Conservation (phyloP, 2,329 filamentous ascomycete genomes). For the Scorias spongiosa region DNA sequence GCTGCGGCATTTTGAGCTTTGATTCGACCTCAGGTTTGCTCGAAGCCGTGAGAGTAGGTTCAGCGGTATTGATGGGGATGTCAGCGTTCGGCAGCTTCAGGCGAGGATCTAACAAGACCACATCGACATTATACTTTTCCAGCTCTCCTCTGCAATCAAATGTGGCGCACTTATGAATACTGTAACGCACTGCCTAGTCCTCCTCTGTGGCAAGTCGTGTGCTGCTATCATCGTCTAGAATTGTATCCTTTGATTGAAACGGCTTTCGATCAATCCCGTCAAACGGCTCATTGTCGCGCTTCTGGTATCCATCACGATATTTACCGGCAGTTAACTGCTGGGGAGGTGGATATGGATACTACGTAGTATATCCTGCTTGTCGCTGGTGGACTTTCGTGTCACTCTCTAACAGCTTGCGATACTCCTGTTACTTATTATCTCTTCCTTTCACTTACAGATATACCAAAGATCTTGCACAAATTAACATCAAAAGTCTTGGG, state of each 20-base stretch:
- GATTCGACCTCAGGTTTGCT: neutral
- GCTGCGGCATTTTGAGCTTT: neutral
- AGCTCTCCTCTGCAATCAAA: neutral
- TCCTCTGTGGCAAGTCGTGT: neutral
- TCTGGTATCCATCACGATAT: neutral
- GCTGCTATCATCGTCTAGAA: neutral
- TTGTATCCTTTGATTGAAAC: neutral
- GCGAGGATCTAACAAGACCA: neutral
- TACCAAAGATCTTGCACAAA: neutral
- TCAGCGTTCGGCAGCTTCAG: no score
- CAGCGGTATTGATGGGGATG: no score
- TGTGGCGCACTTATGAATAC: neutral
- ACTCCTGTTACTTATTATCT: neutral
- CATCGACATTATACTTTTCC: neutral
- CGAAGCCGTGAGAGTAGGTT: neutral
- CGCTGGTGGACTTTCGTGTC: neutral
- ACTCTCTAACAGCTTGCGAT: neutral
- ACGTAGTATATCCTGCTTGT: neutral
- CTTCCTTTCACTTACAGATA: neutral
- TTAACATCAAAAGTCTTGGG: neutral
- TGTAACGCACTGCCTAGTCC: neutral
- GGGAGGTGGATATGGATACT: neutral
- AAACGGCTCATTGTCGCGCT: neutral
- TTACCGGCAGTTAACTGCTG: neutral
- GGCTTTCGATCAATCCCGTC: neutral